Evolutionary conservation across 345 rosid species (phyloP), one percentile per base, ranked within the genome.

Genomic region (Carallia brachiata): DNA sequence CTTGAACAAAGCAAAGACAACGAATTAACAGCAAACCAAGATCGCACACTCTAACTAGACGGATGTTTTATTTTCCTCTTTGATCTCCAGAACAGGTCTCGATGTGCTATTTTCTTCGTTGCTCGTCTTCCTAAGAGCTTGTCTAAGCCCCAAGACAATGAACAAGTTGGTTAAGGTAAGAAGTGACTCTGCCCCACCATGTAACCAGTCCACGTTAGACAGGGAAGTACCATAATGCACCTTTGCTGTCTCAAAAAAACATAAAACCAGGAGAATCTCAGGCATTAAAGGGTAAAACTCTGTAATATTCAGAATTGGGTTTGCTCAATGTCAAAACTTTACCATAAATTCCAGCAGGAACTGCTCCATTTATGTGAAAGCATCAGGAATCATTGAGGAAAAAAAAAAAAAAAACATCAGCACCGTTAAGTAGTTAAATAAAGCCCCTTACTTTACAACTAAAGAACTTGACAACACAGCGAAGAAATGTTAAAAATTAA

Each of bases 311-410:
- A 23, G 72, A 50, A 12, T 44, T 23, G 52, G 62, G 58, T 64
- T 58, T 56, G 65, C 36, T 68, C 36, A 70, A 31, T 36, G 55
- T 44, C 50, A 44, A 44, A 37, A 71, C 31, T 5, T 77, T 87
- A 87, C 96, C 97, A 65, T 92, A 92, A 65, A 95, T 90, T 56
- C 97, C 92, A 18, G 97, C 96, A 17, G 99, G 97, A 77, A 95
- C 97, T 89, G 85, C 79, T 67, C 87, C 61, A 50, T 36, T 52
- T 62, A 80, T 39, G 39, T 62, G 70, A 68, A 44, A 7, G 52
- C 58, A 57, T 58, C 73, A 74, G 59, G 73, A 50, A 72, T 28
- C 69, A 64, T 69, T 16, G 47, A 7, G 70, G 69, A 79, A 48
- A 79, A 48, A 52, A 52, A 7, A 68, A 70, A 79, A 48, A 79